Percentiles rank a stretch among this genome's conserved stretches.
Evolutionary conservation across 2,329 filamentous ascomycete species (phyloP).

Genomic region (Hymenoscyphus fructigenus): DNA sequence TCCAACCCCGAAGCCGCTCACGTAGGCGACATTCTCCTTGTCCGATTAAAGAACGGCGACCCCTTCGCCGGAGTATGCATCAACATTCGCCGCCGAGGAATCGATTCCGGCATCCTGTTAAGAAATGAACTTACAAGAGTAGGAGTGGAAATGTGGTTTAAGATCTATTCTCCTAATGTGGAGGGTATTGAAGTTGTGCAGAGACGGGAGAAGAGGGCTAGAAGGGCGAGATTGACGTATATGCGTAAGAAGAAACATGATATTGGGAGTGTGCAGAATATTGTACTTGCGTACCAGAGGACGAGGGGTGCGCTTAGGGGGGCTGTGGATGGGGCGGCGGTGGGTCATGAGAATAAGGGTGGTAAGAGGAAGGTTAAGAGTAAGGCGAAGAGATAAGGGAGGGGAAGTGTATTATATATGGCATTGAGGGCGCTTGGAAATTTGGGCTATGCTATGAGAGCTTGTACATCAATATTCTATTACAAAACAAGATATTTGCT

Average conservation of each 20-base stretch:
- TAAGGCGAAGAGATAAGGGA: conserved; percentile 19
- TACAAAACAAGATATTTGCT: conserved; percentile 1
- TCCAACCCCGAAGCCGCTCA: conserved; percentile 76
- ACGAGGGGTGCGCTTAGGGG: conserved; percentile 47
- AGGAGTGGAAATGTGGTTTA: conserved; percentile 96
- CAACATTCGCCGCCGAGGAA: conserved; percentile 80
- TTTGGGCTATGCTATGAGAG: not conserved
- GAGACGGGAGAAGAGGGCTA: conserved; percentile 77
- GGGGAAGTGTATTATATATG: conserved; percentile 20
- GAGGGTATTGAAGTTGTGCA: conserved; percentile 92
- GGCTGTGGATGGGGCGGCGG: conserved; percentile 26
- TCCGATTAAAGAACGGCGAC: conserved; percentile 80
- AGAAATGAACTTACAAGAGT: conserved; percentile 83
- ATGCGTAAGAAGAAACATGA: conserved; percentile 88
- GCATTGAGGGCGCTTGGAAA: conserved; percentile 19
- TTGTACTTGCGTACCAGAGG: conserved; percentile 67
- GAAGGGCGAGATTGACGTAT: conserved; percentile 85
- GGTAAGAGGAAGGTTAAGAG: conserved; percentile 34
- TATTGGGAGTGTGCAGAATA: conserved; percentile 78
- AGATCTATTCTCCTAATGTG: conserved; percentile 88
- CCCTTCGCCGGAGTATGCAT: conserved; percentile 88
- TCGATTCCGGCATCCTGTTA: conserved; percentile 85
- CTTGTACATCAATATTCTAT: conserved; percentile 17
- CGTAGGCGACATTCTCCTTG: conserved; percentile 87
- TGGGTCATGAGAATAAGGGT: conserved; percentile 24